A percentile compares a stretch with the other conserved stretches of the same genome.
phyloP scores from a whole-genome alignment of 495 filamentous ascomycete genomes.

The Neurospora sublineolata region DNA sequence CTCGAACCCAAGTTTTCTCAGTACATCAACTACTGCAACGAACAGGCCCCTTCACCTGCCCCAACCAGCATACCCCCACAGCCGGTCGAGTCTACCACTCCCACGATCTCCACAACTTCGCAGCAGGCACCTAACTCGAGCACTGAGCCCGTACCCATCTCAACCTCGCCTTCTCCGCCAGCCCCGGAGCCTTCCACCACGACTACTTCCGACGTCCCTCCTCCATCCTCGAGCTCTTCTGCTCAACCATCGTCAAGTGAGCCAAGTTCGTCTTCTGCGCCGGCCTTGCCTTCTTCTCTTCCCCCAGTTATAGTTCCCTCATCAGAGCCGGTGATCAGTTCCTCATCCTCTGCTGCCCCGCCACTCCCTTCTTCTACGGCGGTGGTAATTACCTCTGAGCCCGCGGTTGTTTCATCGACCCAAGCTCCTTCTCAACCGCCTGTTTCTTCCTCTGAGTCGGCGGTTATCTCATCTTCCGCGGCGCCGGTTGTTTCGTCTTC shows the following conservation, averaged over 20 bases:
- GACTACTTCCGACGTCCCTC: constrained; percentile 7
- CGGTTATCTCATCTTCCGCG: not conserved
- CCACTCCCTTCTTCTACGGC: not conserved
- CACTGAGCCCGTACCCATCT: constrained; percentile 11
- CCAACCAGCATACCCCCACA: constrained; percentile 1
- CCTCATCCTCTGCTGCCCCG: not conserved
- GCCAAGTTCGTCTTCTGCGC: not conserved
- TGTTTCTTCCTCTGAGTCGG: not conserved
- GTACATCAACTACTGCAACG: constrained; percentile 24
- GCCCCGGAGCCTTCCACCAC: constrained; percentile 8
- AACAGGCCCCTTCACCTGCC: not conserved
- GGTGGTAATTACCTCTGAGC: not conserved
- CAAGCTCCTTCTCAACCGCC: not conserved
- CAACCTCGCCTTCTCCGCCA: constrained; percentile 12
- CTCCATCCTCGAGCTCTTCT: not conserved
- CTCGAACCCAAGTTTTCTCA: constrained; percentile 13
- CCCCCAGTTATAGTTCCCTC: not conserved
- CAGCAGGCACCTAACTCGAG: constrained; percentile 17
- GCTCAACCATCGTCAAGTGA: not conserved
- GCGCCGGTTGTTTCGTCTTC: not conserved
- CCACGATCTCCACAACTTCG: constrained; percentile 9
- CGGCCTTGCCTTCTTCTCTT: not conserved
- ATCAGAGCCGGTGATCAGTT: not conserved
- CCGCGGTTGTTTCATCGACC: not conserved
- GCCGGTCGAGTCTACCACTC: constrained; percentile 11